phyloP scores from a whole-genome alignment of 192 early-diverging fungal genomes.

The Entophlyctis luteolus region DNA sequence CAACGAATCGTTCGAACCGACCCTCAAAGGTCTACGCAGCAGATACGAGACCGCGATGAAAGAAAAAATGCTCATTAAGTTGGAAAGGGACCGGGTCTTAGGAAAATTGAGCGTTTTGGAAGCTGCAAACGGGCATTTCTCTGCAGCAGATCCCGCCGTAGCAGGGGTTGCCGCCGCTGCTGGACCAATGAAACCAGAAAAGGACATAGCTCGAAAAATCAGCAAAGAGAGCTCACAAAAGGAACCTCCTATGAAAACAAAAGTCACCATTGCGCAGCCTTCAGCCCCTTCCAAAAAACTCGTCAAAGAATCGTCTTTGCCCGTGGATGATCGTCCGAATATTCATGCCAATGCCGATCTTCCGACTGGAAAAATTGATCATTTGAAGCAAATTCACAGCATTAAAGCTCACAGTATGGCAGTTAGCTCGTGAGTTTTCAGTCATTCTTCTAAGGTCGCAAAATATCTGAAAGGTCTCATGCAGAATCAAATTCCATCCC shows the following conservation, averaged over 20 bases:
- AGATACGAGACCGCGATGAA: conserved; percentile 58
- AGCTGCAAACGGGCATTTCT: background rate
- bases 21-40: conserved; percentile 36
- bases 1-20: conserved; percentile 48
- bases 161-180: background rate
- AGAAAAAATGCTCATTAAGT: conserved; percentile 54
- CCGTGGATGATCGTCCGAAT: conserved; percentile 42
- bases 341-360: conserved; percentile 36
- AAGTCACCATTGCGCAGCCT: background rate
- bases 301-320: conserved; percentile 22
- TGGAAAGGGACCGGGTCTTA: conserved; percentile 51
- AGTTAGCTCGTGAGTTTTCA: conserved; percentile 42
- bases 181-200: conserved; percentile 14
- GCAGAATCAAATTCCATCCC: conserved; percentile 55
- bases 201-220: background rate
- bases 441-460: background rate
- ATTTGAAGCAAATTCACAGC: conserved; percentile 38
- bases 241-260: background rate
- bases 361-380: conserved; percentile 35
- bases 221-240: background rate
- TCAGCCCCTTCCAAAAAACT: conserved; percentile 6
- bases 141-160: background rate
- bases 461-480: background rate
- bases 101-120: conserved; percentile 30
- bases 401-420: conserved; percentile 46